phyloP scores from a whole-genome alignment of 108 stramenopile species.

The Hondaea fermentalgiana region DNA sequence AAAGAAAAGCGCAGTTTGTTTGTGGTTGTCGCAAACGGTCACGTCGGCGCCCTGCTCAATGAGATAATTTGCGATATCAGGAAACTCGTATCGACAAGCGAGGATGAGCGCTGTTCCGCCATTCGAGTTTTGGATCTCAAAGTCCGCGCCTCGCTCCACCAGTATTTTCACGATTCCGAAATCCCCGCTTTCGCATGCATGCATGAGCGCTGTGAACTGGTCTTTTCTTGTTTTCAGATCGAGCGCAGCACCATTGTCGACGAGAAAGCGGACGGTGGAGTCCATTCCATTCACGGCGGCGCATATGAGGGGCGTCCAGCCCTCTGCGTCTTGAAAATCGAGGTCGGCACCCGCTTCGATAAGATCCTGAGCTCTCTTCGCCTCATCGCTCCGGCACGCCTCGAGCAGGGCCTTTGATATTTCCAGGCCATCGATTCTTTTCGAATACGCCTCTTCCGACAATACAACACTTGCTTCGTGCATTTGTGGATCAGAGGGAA shows the following conservation, averaged over 20 bases:
- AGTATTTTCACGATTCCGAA: not conserved
- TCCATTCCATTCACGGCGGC: not conserved
- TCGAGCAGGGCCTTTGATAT: not conserved
- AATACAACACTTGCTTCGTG: too few relatives aligned
- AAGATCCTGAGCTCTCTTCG: not conserved
- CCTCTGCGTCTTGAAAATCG: not conserved
- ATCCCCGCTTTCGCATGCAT: not conserved
- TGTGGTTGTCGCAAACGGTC: not conserved
- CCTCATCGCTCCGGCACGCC: not conserved
- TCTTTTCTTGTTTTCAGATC: not conserved
- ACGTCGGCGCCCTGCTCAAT: not conserved
- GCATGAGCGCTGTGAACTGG: not conserved
- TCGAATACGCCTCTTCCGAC: not conserved
- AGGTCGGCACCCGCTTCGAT: not conserved
- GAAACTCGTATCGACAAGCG: not conserved
- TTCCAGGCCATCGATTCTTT: not conserved
- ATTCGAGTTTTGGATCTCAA: not conserved
- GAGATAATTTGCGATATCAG: not conserved
- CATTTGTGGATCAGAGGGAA: too few relatives aligned
- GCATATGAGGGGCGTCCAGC: not conserved
- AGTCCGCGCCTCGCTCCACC: not conserved
- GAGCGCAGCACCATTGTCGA: not conserved
- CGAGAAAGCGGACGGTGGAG: not conserved
- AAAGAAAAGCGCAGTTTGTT: not conserved
- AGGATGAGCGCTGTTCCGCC: not conserved